phyloP scores from a whole-genome alignment of 2,329 filamentous ascomycete genomes.

The Fusarium buharicum region DNA sequence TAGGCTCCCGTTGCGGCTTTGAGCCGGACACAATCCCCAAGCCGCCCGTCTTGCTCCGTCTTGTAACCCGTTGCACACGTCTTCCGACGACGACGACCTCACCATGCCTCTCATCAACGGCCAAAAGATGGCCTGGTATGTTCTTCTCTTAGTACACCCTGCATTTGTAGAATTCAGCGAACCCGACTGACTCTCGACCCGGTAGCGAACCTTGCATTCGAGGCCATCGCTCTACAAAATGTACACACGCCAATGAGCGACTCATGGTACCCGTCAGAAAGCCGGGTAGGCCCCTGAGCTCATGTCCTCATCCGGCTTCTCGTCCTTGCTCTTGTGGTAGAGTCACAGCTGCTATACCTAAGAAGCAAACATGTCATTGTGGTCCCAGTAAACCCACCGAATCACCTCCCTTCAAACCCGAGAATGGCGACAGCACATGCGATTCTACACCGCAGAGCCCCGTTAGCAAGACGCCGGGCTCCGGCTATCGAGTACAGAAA shows the following conservation, averaged over 20 bases:
- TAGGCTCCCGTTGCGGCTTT: constrained; percentile 37
- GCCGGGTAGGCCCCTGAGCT: constrained; percentile 75
- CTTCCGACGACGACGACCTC: constrained; percentile 25
- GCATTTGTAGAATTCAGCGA: background rate
- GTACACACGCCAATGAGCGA: constrained; percentile 73
- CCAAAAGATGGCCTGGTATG: constrained; percentile 79
- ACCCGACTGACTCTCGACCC: constrained; percentile 26
- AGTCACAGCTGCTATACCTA: constrained; percentile 72
- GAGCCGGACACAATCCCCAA: constrained; percentile 24
- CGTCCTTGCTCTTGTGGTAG: constrained; percentile 70
- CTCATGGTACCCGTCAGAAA: constrained; percentile 77
- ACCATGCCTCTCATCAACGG: constrained; percentile 76
- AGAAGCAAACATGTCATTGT: constrained; percentile 67
- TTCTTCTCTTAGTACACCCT: constrained; percentile 26
- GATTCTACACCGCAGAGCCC: constrained; percentile 47
- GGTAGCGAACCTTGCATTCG: constrained; percentile 77
- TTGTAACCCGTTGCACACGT: constrained; percentile 31
- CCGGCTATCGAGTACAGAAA: constrained; percentile 60
- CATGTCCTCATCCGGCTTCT: constrained; percentile 73
- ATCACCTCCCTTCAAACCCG: constrained; percentile 36
- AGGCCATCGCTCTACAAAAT: constrained; percentile 80
- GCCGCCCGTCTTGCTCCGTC: constrained; percentile 23
- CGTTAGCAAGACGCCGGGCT: constrained; percentile 43
- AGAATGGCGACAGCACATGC: constrained; percentile 42
- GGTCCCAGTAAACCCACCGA: constrained; percentile 49